phyloP scores from a whole-genome alignment of 306 rosid species.

The Castanopsis chinensis region DNA sequence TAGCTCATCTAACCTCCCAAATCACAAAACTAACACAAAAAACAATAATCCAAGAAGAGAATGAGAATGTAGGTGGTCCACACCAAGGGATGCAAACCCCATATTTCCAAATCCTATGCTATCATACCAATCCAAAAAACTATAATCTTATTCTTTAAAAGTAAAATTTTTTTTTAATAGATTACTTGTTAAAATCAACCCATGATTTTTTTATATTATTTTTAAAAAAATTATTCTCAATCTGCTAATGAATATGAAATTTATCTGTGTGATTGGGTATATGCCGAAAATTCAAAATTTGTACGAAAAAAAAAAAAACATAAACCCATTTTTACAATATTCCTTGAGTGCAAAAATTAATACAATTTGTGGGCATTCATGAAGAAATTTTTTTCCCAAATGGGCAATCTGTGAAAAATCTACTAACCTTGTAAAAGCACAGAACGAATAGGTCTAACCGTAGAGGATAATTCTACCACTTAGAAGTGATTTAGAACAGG shows the following conservation, averaged over 20 bases:
- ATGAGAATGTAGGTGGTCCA: constrained; percentile 41
- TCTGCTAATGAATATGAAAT: background rate
- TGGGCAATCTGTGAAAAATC: constrained; percentile 6
- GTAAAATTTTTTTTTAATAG: background rate
- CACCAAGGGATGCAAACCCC: background rate
- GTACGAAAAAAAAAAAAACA: background rate
- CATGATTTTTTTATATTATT: background rate
- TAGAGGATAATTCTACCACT: background rate
- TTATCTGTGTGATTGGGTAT: background rate
- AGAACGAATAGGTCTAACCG: constrained; percentile 2
- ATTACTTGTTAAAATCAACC: background rate
- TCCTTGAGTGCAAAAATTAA: background rate
- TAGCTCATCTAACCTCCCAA: background rate
- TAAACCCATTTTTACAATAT: background rate
- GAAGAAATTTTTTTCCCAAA: background rate
- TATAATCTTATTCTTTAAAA: background rate
- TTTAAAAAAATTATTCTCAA: background rate
- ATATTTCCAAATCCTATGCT: no score
- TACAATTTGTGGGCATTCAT: background rate
- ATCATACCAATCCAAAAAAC: no score
- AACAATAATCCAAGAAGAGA: constrained; percentile 38
- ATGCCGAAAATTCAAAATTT: background rate
- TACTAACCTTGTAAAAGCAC: constrained; percentile 13
- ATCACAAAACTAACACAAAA: background rate
- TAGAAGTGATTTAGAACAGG: background rate